phyloP scores from a whole-genome alignment of 192 early-diverging fungal genomes.

The Phlyctochytrium arcticum region DNA sequence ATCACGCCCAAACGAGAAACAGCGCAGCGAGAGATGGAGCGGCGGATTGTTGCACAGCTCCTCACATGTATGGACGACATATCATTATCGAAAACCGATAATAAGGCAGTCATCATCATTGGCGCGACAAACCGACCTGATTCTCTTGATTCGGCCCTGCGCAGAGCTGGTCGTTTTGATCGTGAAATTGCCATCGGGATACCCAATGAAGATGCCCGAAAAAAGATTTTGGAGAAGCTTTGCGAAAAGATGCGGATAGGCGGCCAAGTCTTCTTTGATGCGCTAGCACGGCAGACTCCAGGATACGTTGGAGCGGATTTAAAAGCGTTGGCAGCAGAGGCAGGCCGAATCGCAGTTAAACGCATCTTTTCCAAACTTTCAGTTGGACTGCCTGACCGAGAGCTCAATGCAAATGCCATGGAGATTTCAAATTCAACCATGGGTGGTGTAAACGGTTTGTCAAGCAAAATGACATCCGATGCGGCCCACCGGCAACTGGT shows the following conservation, averaged over 20 bases:
- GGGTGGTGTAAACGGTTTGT: neutral
- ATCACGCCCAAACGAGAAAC: constrained; percentile 91
- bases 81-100: constrained; percentile 82
- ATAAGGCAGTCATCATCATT: constrained; percentile 85
- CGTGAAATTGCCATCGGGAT: constrained; percentile 83
- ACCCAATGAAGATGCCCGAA: constrained; percentile 82
- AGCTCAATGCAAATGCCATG: constrained; percentile 21
- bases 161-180: constrained; percentile 84
- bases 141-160: constrained; percentile 74
- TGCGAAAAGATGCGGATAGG: constrained; percentile 70
- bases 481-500: neutral
- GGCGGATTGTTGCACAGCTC: constrained; percentile 93
- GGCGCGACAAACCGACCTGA: constrained; percentile 91
- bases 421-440: constrained; percentile 5
- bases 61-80: constrained; percentile 91
- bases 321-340: constrained; percentile 82
- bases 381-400: neutral
- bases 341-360: constrained; percentile 88
- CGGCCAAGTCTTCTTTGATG: constrained; percentile 77
- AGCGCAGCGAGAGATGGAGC: constrained; percentile 93
- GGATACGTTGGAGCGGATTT: constrained; percentile 98
- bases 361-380: constrained; percentile 52
- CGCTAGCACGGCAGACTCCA: constrained; percentile 87
- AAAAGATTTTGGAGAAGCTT: constrained; percentile 69
- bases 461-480: no score